Base-by-base conservation (phyloP, 768 basidiomycete species). In the Pholiota conissans region DNA sequence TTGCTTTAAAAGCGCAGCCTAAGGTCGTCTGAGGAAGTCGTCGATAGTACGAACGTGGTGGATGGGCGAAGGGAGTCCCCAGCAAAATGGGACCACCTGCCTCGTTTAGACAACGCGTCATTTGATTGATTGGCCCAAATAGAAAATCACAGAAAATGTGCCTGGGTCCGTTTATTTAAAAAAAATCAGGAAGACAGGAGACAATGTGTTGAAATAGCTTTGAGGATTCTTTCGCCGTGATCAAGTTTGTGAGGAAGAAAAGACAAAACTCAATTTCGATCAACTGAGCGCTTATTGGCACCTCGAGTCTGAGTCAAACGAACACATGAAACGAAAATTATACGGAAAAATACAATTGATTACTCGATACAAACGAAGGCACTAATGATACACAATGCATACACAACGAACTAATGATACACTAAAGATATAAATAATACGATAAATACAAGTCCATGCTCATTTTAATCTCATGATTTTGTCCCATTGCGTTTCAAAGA, bases 71-170 rank as follows among this genome's bases (percentile, higher is more conserved):
- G 39, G 22, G 53, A 52, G 32, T 40, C 42, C 42, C 42, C 42
- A 45, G 42, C 42, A 4, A 26, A 45, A 45, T 45, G 22, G 13
- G 22, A 42, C 24, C 42, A 45, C 35, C 37, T 39, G 46, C 63
- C 63, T 64, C 63, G 60, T 64, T 64, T 61, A 58, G 58, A 56
- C 57, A 59, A 55, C 58, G 60, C 63, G 63, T 64, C 63, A 64
- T 64, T 45, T 54, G 42, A 45, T 45, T 54, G 55, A 13, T 32
- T 13, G 30, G 13, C 13, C 6, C 6, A 32, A 32, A 32, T 32
- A 32, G 13, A 32, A 32, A n/a, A n/a, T n/a, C n/a, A n/a, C n/a
- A n/a, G n/a, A n/a, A n/a, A n/a, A n/a, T n/a, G n/a, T n/a, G n/a
- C n/a, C n/a, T n/a, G n/a, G n/a, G n/a, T n/a, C n/a, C n/a, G n/a